Conservation (phyloP, 805 yeast species). For the Candida ortonii region DNA sequence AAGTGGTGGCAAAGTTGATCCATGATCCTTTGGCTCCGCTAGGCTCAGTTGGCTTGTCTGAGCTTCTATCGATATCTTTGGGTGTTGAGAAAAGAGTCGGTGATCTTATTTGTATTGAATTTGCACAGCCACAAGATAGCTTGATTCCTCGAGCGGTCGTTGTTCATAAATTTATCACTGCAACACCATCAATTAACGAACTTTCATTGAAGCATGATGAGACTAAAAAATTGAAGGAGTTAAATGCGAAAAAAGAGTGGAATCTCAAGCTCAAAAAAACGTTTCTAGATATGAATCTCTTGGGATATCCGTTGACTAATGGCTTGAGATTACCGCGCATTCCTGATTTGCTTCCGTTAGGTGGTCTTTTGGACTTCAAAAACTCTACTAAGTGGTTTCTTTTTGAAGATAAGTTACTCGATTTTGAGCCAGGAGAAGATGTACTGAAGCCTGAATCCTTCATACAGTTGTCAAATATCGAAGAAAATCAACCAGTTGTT, state of each 20-base stretch:
- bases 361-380: slow-evolving; percentile 57
- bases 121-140: slow-evolving; percentile 27
- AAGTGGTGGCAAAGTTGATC: slow-evolving; percentile 51
- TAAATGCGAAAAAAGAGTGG: slow-evolving; percentile 21
- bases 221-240: slow-evolving; percentile 22
- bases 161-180: slow-evolving; percentile 55
- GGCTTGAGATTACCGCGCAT: slow-evolving; percentile 53
- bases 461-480: slow-evolving; percentile 16
- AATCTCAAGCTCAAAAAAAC: slow-evolving; percentile 15
- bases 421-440: slow-evolving; percentile 51
- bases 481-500: slow-evolving; percentile 24
- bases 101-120: slow-evolving; percentile 48
- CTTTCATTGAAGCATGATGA: slow-evolving; percentile 33
- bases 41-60: slow-evolving; percentile 51
- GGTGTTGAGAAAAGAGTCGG: slow-evolving; percentile 52
- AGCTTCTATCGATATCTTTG: slow-evolving; percentile 52
- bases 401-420: slow-evolving; percentile 18
- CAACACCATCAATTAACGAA: slow-evolving; percentile 33
- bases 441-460: slow-evolving; percentile 44
- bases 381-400: slow-evolving; percentile 30
- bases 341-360: slow-evolving; percentile 45
- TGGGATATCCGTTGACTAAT: slow-evolving; percentile 44
- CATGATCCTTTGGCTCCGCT: slow-evolving; percentile 34
- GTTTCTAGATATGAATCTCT: slow-evolving; percentile 7
- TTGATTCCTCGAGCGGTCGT: slow-evolving; percentile 29